Base-by-base conservation (phyloP, 148 eudicot species). In the Fagopyrum tataricum region DNA sequence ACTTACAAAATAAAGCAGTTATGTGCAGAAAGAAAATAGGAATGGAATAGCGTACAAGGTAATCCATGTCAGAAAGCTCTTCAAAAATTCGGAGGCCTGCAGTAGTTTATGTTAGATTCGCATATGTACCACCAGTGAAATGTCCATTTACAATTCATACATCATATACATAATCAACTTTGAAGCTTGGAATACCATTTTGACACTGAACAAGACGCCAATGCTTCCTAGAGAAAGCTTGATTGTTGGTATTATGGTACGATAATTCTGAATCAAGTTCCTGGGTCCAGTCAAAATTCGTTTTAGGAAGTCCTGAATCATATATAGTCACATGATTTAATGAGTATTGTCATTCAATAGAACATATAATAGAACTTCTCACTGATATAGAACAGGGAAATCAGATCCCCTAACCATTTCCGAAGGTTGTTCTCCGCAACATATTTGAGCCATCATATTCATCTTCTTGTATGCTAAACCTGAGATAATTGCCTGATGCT, bases 151-250 rank as follows among this genome's bases (percentile, higher is more conserved):
- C 49, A 46, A 46, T 46, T 46, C 23, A 39, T 15, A 37, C 39
- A 18, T 43, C 23, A 18, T 6, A 43, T 42, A 17, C 72, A 70
- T 18, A 42, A 42, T 20, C 14, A 21, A 17, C 20, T 43, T 62
- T 20, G 61, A 76, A 40, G 74, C 86, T n/a, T 20, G 52, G 21
- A 67, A 4, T 20, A 70, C 99, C 99, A 83, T 96, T 96, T 87
- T 96, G 99, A 81, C 97, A 88, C 62, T 92, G 99, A 78, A 96
- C 96, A 79, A 96, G 96, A 71, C 99, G 99, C 99, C 99, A 96
- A 78, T 92, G 89, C 82, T 90, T 96, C 78, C 93, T 84, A 68
- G 96, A 92, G 78, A 95, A 92, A 73, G 89, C 92, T 79, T 90
- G 96, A 77, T 77, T 91, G 77, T 79, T 84, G 17, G 82, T 78